Percentiles rank a stretch among this genome's conserved stretches.
Evolutionary conservation across 1,284 basidiomycete genomes (phyloP).

Genomic region (Rhodofomes roseus): DNA sequence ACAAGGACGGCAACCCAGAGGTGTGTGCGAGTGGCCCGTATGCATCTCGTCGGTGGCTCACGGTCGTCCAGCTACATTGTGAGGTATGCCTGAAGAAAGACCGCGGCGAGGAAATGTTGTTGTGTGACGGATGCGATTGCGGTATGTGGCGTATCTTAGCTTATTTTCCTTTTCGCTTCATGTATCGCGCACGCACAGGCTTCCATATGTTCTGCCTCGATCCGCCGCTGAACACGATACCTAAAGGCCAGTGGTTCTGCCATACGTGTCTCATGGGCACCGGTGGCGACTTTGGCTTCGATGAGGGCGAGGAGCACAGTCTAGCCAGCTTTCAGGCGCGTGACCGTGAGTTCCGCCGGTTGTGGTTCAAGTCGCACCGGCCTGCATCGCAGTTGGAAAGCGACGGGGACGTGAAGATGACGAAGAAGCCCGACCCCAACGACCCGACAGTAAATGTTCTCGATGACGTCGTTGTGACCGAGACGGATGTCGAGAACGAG

Average conservation of each 20-base stretch:
- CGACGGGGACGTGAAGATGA: conserved; percentile 2
- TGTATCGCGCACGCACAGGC: conserved; percentile 42
- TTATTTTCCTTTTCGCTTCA: neutral
- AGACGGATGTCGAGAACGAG: conserved; percentile 91
- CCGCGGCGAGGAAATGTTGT: conserved; percentile 84
- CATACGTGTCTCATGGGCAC: conserved; percentile 90
- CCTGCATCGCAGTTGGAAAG: conserved; percentile 32
- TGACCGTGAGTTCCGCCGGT: conserved; percentile 82
- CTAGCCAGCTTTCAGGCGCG: conserved; percentile 91
- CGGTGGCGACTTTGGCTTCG: conserved; percentile 98
- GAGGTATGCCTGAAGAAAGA: conserved; percentile 91
- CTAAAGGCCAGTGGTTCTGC: conserved; percentile 96
- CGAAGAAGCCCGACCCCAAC: conserved; percentile 26
- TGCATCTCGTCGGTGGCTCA: conserved; percentile 2
- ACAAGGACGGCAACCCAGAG: neutral
- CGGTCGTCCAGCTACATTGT: conserved; percentile 55
- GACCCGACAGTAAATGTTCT: conserved; percentile 49
- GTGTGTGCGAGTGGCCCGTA: neutral
- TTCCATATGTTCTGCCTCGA: conserved; percentile 97
- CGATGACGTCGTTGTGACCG: conserved; percentile 69
- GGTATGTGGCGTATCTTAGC: conserved; percentile 46
- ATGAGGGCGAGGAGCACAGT: conserved; percentile 96
- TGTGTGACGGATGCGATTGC: conserved; percentile 97
- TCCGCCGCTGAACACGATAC: conserved; percentile 82
- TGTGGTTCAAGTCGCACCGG: conserved; percentile 85